Conservation (phyloP, 2,329 filamentous ascomycete genomes). For the Atkinsonella hypoxylon region DNA sequence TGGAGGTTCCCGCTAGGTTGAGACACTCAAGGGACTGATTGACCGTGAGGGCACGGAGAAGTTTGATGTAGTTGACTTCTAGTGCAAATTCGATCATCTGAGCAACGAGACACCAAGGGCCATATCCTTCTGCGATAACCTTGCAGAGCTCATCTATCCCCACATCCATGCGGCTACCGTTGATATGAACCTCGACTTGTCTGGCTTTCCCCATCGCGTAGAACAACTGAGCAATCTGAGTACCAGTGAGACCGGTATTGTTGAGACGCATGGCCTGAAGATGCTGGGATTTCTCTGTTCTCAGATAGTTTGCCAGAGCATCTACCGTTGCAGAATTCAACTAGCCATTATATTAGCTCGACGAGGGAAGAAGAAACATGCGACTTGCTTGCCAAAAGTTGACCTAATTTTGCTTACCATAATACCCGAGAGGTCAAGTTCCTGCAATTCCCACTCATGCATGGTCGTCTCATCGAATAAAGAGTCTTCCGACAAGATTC, state of each 20-base stretch:
- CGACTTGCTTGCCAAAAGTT: neutral
- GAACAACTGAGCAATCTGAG: constrained; percentile 37
- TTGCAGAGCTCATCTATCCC: constrained; percentile 38
- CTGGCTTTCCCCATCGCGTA: constrained; percentile 35
- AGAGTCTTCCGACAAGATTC: constrained; percentile 30
- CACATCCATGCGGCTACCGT: constrained; percentile 40
- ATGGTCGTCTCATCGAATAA: constrained; percentile 35
- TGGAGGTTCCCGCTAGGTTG: constrained; percentile 42
- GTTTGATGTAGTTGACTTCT: constrained; percentile 38
- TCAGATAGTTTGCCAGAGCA: constrained; percentile 34
- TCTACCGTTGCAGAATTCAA: constrained; percentile 37
- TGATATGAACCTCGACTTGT: constrained; percentile 36
- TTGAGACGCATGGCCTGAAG: constrained; percentile 36
- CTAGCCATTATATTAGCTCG: constrained; percentile 16
- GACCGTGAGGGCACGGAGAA: constrained; percentile 36
- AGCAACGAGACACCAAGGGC: constrained; percentile 37
- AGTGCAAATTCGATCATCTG: constrained; percentile 46
- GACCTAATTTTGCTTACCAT: constrained; percentile 23
- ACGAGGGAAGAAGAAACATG: neutral
- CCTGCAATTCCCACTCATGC: constrained; percentile 34
- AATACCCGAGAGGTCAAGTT: constrained; percentile 42
- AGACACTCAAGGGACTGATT: constrained; percentile 39
- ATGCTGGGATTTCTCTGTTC: constrained; percentile 24
- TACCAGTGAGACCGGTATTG: constrained; percentile 39
- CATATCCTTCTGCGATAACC: constrained; percentile 33